These are phyloP conservation scores for Raddia guianensis DNA, from an alignment of 176 grass and related monocot species.

Conservation along the genomic window DNA sequence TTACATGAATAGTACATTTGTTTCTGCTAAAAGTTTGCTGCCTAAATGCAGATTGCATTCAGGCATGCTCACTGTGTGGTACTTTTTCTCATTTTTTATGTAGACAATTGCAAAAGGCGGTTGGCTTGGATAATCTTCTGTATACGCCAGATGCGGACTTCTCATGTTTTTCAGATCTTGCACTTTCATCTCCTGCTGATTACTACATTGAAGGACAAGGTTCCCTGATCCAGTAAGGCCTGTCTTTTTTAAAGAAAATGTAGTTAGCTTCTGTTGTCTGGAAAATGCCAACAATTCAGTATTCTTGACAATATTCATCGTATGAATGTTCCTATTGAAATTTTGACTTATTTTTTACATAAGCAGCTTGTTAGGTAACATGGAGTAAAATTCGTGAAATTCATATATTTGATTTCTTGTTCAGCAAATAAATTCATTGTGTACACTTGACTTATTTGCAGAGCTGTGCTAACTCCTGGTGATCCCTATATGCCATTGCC, in stretches of 20 bases:
- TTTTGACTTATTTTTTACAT: slow-evolving; percentile 24
- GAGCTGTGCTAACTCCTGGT: slow-evolving; percentile 96
- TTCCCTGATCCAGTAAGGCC: slow-evolving; percentile 95
- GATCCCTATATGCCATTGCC: slow-evolving; percentile 98
- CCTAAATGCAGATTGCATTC: slow-evolving; percentile 21
- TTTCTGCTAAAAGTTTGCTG: background rate
- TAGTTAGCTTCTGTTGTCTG: background rate
- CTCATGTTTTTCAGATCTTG: slow-evolving; percentile 96
- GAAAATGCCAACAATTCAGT: background rate
- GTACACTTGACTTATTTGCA: slow-evolving; percentile 37
- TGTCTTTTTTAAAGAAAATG: background rate
- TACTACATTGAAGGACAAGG: slow-evolving; percentile 98
- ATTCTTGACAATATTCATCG: slow-evolving; percentile 9
- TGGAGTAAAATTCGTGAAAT: slow-evolving; percentile 6
- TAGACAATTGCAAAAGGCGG: slow-evolving; percentile 78
- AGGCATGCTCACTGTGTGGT: background rate
- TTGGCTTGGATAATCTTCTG: slow-evolving; percentile 94
- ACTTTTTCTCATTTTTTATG: slow-evolving; percentile 37
- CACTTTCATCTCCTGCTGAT: slow-evolving; percentile 92
- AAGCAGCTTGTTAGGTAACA: slow-evolving; percentile 4
- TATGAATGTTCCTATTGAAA: slow-evolving; percentile 6
- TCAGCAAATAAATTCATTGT: slow-evolving; percentile 27
- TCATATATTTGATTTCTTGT: background rate
- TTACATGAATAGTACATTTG: slow-evolving; percentile 5
- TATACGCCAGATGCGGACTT: slow-evolving; percentile 96